These are phyloP conservation scores for Saccharomycopsis vini DNA, from an alignment of 805 yeast species.

Conservation along the genomic window DNA sequence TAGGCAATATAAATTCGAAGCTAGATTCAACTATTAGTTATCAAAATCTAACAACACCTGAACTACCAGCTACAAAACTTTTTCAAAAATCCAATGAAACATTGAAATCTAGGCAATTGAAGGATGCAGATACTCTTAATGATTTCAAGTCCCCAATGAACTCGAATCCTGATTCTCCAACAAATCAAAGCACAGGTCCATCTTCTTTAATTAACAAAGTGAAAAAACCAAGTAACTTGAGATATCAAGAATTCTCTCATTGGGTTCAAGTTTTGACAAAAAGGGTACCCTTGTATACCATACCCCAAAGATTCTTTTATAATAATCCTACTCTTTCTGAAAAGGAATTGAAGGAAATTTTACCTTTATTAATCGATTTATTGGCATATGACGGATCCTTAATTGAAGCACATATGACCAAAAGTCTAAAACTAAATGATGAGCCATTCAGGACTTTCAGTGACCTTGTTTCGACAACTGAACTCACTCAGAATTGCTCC, in stretches of 20 bases:
- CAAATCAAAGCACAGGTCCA: not conserved
- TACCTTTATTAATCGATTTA: conserved; percentile 25
- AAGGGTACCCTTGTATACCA: conserved; percentile 51
- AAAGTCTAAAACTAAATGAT: conserved; percentile 7
- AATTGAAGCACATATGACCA: conserved; percentile 8
- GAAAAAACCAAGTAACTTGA: not conserved
- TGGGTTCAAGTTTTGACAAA: conserved; percentile 62
- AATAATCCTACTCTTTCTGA: conserved; percentile 28
- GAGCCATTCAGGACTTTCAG: conserved; percentile 13
- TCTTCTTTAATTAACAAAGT: not conserved
- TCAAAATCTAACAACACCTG: conserved; percentile 13
- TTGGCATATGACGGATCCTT: conserved; percentile 13
- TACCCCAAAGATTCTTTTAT: conserved; percentile 44
- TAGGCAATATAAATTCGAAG: too few species aligned
- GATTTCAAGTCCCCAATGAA: too few species aligned
- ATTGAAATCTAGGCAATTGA: too few species aligned
- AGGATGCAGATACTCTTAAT: too few species aligned
- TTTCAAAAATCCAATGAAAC: conserved; percentile 2
- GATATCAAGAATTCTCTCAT: conserved; percentile 34
- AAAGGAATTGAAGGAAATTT: conserved; percentile 19
- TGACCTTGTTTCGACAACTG: conserved; percentile 1
- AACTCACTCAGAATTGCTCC: not conserved
- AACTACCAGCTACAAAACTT: conserved; percentile 9
- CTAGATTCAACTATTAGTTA: conserved; percentile 3
- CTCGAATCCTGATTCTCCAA: not conserved